Percentiles rank a stretch among this genome's conserved stretches.
Evolutionary conservation across 2,329 filamentous ascomycete species (phyloP).

Genomic region (Plectosphaerella plurivora): DNA sequence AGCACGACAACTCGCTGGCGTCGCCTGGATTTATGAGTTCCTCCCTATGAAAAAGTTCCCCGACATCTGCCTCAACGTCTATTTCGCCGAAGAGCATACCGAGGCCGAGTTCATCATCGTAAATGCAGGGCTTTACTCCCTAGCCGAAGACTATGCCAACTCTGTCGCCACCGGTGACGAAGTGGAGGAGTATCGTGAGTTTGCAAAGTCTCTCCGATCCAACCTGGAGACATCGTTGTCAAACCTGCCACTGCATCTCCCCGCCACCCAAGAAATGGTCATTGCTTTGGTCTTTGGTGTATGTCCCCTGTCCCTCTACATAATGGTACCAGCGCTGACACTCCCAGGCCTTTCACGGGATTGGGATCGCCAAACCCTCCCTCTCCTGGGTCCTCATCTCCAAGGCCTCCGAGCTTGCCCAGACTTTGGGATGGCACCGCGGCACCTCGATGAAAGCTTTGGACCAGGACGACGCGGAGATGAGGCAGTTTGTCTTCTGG

Average conservation of each 20-base stretch:
- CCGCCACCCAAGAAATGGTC: conserved; percentile 20
- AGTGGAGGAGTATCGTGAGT: conserved; percentile 16
- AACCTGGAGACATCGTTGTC: conserved; percentile 26
- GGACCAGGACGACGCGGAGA: conserved; percentile 17
- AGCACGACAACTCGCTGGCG: conserved; percentile 8
- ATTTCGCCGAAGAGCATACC: conserved; percentile 24
- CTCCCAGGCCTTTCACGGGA: conserved; percentile 21
- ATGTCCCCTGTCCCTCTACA: not conserved
- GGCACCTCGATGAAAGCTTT: conserved; percentile 19
- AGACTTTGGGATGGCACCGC: conserved; percentile 24
- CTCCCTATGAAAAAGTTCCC: conserved; percentile 21
- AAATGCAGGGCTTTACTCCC: conserved; percentile 23
- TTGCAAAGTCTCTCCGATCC: conserved; percentile 16
- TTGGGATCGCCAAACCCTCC: conserved; percentile 26
- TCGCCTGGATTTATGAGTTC: conserved; percentile 23
- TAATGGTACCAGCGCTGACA: not conserved
- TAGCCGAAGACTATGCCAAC: conserved; percentile 19
- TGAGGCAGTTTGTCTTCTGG: conserved; percentile 49
- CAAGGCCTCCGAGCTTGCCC: conserved; percentile 25
- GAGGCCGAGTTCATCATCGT: conserved; percentile 27
- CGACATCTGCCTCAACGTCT: conserved; percentile 25
- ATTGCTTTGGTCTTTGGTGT: conserved; percentile 15
- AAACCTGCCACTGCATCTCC: conserved; percentile 24
- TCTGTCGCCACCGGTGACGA: conserved; percentile 7
- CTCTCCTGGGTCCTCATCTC: conserved; percentile 23